A percentile compares a stretch with the other conserved stretches of the same genome.
Evolutionary conservation across 345 rosid species (phyloP).

Genomic region (Pelargonium nanum): DNA sequence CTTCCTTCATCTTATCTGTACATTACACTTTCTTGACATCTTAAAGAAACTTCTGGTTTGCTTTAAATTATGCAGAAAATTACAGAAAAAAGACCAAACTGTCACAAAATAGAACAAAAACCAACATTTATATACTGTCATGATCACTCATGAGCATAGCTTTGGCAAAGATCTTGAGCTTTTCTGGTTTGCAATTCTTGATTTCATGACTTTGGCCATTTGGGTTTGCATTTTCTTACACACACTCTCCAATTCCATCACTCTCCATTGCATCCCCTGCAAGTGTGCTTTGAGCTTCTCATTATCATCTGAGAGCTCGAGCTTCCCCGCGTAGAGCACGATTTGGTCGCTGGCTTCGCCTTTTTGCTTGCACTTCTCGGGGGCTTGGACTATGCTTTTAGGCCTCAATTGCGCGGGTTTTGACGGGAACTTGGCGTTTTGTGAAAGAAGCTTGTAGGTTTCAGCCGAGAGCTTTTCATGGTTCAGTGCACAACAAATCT

Average conservation of each 20-base stretch:
- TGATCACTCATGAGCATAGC: constrained; percentile 54
- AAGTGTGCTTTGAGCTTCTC: constrained; percentile 52
- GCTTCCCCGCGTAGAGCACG: constrained; percentile 38
- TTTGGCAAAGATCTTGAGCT: constrained; percentile 58
- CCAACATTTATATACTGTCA: not conserved
- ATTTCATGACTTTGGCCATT: constrained; percentile 62
- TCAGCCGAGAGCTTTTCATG: constrained; percentile 59
- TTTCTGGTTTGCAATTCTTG: constrained; percentile 35
- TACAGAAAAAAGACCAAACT: too few relatives aligned
- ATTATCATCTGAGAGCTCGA: constrained; percentile 27
- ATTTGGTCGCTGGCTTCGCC: constrained; percentile 15
- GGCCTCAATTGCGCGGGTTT: constrained; percentile 34
- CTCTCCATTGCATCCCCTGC: constrained; percentile 80
- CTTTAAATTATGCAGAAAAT: too few relatives aligned
- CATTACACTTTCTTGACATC: too few relatives aligned
- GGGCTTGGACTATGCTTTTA: constrained; percentile 38
- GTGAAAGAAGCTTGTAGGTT: constrained; percentile 46
- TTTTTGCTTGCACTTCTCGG: too few relatives aligned
- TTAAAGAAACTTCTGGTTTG: too few relatives aligned
- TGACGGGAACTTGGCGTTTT: constrained; percentile 54
- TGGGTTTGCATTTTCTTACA: constrained; percentile 77
- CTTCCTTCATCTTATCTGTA: too few relatives aligned
- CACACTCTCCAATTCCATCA: constrained; percentile 70
- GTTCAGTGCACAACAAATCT: constrained; percentile 43
- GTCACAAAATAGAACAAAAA: not conserved